A percentile compares a stretch with the other conserved stretches of the same genome.
phyloP scores from a whole-genome alignment of 352 stramenopile genomes.

The Pythium sukuiense region DNA sequence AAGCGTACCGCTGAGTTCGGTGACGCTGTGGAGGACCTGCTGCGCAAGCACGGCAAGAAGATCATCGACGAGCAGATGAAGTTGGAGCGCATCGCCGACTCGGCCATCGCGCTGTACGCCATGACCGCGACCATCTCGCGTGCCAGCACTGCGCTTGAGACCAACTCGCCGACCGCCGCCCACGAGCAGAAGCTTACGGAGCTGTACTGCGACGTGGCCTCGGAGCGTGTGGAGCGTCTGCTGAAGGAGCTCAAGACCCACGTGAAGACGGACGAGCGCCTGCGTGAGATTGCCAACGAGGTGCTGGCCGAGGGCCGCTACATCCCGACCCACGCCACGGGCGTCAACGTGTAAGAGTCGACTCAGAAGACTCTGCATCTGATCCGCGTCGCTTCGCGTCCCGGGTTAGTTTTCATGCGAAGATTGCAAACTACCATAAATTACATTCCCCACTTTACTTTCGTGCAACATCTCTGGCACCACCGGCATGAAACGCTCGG shows the following conservation, averaged over 20 bases:
- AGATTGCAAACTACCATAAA: slow-evolving; percentile 27
- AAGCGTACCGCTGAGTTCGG: slow-evolving; percentile 76
- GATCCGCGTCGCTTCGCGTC: slow-evolving; percentile 12
- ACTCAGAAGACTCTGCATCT: not conserved
- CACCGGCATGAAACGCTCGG: slow-evolving; percentile 19
- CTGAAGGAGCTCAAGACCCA: slow-evolving; percentile 61
- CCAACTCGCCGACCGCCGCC: slow-evolving; percentile 51
- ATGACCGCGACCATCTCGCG: slow-evolving; percentile 89
- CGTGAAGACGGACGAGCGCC: slow-evolving; percentile 63
- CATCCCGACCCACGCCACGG: slow-evolving; percentile 75
- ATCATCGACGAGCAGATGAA: slow-evolving; percentile 88
- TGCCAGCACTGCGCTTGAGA: slow-evolving; percentile 57
- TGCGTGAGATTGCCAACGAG: slow-evolving; percentile 75
- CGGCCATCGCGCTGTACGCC: slow-evolving; percentile 78
- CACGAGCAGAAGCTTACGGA: slow-evolving; percentile 82
- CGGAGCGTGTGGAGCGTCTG: slow-evolving; percentile 63
- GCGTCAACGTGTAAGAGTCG: slow-evolving; percentile 51
- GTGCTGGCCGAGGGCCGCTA: slow-evolving; percentile 76
- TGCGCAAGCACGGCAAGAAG: slow-evolving; percentile 88
- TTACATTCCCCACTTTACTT: slow-evolving; percentile 23
- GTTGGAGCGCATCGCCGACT: slow-evolving; percentile 83
- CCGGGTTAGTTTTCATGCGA: slow-evolving; percentile 18
- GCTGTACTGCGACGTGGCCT: slow-evolving; percentile 77
- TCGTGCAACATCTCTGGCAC: slow-evolving; percentile 19
- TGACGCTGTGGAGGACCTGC: slow-evolving; percentile 69